Evolutionary conservation across 768 basidiomycete species (phyloP).

Genomic region (Serendipita indica): DNA sequence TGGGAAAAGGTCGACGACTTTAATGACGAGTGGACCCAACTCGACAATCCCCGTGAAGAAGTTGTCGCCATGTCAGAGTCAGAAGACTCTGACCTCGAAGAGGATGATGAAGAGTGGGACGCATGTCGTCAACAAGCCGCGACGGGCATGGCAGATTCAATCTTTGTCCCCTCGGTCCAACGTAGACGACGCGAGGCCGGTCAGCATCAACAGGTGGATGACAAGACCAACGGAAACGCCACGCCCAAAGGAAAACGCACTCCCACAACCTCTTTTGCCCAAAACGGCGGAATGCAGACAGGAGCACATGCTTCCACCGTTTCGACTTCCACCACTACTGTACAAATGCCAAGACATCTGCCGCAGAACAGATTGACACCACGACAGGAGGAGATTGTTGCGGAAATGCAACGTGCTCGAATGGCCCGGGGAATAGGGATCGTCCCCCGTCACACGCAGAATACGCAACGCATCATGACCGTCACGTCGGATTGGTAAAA

Average conservation of each 20-base stretch:
- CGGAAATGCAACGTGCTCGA: neutral
- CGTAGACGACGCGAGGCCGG: neutral
- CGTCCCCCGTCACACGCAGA: neutral
- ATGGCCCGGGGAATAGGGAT: neutral
- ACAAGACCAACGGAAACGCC: neutral
- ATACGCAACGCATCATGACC: too few species aligned
- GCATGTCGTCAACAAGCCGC: neutral
- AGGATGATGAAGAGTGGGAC: constrained; percentile 5
- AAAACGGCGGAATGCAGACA: neutral
- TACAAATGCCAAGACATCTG: neutral
- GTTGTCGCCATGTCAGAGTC: constrained; percentile 2
- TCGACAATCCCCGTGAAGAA: constrained; percentile 5
- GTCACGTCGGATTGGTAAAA: neutral
- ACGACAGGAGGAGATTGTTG: constrained; percentile 6
- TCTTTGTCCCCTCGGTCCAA: neutral
- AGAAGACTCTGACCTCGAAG: neutral
- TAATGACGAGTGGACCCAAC: neutral
- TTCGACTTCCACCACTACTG: neutral
- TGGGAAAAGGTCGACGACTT: constrained; percentile 5
- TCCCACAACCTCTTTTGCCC: neutral
- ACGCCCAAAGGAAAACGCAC: neutral
- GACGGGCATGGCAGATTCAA: constrained; percentile 1
- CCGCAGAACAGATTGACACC: neutral
- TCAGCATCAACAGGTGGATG: neutral
- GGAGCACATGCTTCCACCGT: neutral